Base-by-base conservation (phyloP, 169 alveolate species). In the Eimeria sp. region DNA sequence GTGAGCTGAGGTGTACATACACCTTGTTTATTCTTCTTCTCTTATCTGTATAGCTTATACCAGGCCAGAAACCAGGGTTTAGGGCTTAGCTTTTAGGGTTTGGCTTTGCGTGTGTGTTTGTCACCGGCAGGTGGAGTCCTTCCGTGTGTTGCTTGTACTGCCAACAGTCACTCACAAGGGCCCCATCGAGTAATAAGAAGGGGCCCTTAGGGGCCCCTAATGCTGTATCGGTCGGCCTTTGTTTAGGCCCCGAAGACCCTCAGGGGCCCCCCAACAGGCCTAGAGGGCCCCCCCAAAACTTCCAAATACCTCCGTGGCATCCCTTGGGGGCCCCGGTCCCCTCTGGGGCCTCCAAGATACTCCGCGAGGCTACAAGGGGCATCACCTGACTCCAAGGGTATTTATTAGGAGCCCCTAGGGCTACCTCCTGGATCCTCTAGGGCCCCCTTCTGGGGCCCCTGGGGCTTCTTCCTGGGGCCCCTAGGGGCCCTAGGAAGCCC, bases 91-190 rank as follows among this genome's bases (percentile, higher is more conserved):
- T 49, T 70, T 70, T 70, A 70, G 80, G 80, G 80, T 70, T 70
- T 70, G 40, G 76, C 34, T 27, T 65, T 3, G 58, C 10, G 87
- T 76, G 0, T 76, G 2, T 76, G 63, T 43, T 40, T 45, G 34
- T 43, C n/a, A 47, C 18, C 87, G 3, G 54, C 87, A 76, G 87
- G 63, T 76, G 40, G 87, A 76, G 87, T 20, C 63, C 49, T 5
- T 76, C 61, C 87, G 87, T 47, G 87, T 76, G 63, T 4, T 76
- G 87, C 61, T 76, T 9, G 87, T 76, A 10, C 16, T 76, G n/a
- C 87, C 87, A 7, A 76, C 87, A 76, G 63, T 45, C 34, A 7
- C 87, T n/a, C 63, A n/a, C 25, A 76, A 30, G 87, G 87, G 87
- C 61, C 87, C 63, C 61, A 76, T 76, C 22, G 87, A 76, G 6